phyloP scores from a whole-genome alignment of 1,284 basidiomycete species.

The Laetiporus sulphureus region DNA sequence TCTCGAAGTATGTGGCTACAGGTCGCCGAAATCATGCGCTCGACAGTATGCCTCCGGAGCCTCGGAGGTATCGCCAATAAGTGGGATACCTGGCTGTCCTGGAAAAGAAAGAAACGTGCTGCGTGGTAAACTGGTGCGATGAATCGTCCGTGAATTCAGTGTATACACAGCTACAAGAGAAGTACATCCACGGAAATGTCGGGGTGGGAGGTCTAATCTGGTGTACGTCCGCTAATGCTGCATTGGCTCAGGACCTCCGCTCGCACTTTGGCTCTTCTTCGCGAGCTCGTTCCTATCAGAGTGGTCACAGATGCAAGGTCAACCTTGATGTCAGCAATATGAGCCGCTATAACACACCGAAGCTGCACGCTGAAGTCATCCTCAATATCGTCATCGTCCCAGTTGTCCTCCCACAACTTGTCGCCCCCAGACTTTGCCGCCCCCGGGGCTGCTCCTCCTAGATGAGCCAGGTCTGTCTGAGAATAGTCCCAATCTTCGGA shows the following conservation, averaged over 20 bases:
- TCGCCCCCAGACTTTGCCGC: slow-evolving; percentile 69
- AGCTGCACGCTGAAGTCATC: slow-evolving; percentile 96
- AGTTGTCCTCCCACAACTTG: slow-evolving; percentile 98
- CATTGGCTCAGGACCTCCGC: slow-evolving; percentile 40
- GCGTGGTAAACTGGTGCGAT: too few relatives aligned
- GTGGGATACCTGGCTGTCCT: background rate
- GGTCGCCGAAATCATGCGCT: too few relatives aligned
- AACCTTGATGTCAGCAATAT: too few relatives aligned
- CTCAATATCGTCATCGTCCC: slow-evolving; percentile 99
- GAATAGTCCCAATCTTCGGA: slow-evolving; percentile 88
- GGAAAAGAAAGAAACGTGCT: background rate
- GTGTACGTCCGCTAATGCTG: slow-evolving; percentile 37
- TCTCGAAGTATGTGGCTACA: too few relatives aligned
- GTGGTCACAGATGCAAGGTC: background rate
- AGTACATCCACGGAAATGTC: background rate
- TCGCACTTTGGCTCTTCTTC: slow-evolving; percentile 48
- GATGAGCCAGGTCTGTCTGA: slow-evolving; percentile 72
- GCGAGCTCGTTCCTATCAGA: slow-evolving; percentile 53
- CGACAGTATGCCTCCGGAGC: background rate
- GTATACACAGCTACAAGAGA: background rate
- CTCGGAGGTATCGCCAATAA: background rate
- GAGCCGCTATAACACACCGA: slow-evolving; percentile 65
- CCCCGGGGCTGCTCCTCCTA: slow-evolving; percentile 64
- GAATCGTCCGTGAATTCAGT: too few relatives aligned
- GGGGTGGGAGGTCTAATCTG: background rate